Percentiles rank a stretch among this genome's conserved stretches.
These are phyloP conservation scores for Lactifluus subvellereus DNA, from an alignment of 768 basidiomycete genomes.

Conservation along the genomic window DNA sequence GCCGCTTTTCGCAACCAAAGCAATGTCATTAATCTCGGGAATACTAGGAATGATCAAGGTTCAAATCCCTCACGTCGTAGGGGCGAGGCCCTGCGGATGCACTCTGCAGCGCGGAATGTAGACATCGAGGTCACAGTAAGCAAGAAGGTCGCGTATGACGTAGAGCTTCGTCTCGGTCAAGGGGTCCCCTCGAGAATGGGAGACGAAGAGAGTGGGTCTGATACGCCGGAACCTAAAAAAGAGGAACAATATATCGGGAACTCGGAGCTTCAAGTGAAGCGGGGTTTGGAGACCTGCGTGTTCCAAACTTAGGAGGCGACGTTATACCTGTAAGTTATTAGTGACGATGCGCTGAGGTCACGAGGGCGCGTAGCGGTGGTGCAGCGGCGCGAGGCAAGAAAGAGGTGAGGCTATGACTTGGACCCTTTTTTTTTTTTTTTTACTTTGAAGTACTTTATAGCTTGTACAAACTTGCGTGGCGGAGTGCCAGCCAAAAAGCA, in stretches of 20 bases:
- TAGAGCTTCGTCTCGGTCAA: constrained; percentile 5
- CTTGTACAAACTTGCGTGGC: too few relatives aligned
- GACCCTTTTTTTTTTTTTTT: too few relatives aligned
- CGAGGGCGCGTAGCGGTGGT: too few relatives aligned
- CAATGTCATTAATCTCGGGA: not conserved
- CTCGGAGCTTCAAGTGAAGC: constrained; percentile 20
- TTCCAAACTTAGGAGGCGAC: too few relatives aligned
- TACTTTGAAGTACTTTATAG: too few relatives aligned
- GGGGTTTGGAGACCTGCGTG: constrained; percentile 13
- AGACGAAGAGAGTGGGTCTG: not conserved
- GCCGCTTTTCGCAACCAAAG: not conserved
- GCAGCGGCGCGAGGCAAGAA: too few relatives aligned
- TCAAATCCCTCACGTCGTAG: not conserved
- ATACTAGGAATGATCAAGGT: constrained; percentile 7
- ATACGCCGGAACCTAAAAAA: not conserved
- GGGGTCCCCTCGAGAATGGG: not conserved
- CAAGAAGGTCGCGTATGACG: constrained; percentile 19
- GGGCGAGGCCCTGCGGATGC: constrained; percentile 14
- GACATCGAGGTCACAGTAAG: constrained; percentile 19
- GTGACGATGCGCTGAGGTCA: too few relatives aligned
- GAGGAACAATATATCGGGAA: constrained; percentile 12
- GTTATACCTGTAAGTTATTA: too few relatives aligned
- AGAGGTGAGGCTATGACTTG: too few relatives aligned
- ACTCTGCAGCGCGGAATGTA: not conserved
- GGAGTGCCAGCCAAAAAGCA: too few relatives aligned